phyloP scores from a whole-genome alignment of 169 alveolate genomes.

The Ichthyophthirius multifiliis region DNA sequence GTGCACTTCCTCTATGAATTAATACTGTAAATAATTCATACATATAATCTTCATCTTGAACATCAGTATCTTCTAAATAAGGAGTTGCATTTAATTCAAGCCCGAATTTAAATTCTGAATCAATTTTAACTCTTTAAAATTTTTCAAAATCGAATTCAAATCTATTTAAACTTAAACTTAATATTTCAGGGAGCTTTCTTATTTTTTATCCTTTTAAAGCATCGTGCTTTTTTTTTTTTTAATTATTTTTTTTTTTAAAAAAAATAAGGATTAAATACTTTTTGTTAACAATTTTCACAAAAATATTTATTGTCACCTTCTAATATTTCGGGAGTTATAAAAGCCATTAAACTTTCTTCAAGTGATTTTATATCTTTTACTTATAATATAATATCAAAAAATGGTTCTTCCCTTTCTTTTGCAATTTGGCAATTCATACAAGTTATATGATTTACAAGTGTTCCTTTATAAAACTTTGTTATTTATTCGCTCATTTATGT shows the following conservation, averaged over 20 bases:
- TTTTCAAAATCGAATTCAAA: conserved; percentile 70
- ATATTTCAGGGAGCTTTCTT: conserved; percentile 62
- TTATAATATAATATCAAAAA: conserved; percentile 55
- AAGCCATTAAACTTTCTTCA: conserved; percentile 50
- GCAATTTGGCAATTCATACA: conserved; percentile 55
- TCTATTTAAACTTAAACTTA: conserved; percentile 67
- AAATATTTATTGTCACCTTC: conserved; percentile 48
- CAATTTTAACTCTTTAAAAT: conserved; percentile 64
- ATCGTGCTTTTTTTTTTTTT: conserved; percentile 15
- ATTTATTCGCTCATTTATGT: no score
- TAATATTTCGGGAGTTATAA: conserved; percentile 54
- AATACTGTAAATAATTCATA: conserved; percentile 77
- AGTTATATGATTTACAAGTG: conserved; percentile 48
- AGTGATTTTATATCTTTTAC: conserved; percentile 48
- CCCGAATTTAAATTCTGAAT: conserved; percentile 67
- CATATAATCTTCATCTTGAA: conserved; percentile 10
- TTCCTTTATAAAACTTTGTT: not conserved
- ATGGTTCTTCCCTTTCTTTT: conserved; percentile 61
- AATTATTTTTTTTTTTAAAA: no score
- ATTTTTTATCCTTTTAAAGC: conserved; percentile 69
- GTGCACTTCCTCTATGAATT: conserved; percentile 81
- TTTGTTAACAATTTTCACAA: conserved; percentile 72
- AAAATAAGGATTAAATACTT: not conserved
- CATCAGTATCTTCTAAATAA: conserved; percentile 21
- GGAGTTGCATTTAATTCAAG: conserved; percentile 62